A percentile compares a stretch with the other conserved stretches of the same genome.
Conservation (phyloP, 2,329 filamentous ascomycete genomes). For the Colletotrichum echinochloae region DNA sequence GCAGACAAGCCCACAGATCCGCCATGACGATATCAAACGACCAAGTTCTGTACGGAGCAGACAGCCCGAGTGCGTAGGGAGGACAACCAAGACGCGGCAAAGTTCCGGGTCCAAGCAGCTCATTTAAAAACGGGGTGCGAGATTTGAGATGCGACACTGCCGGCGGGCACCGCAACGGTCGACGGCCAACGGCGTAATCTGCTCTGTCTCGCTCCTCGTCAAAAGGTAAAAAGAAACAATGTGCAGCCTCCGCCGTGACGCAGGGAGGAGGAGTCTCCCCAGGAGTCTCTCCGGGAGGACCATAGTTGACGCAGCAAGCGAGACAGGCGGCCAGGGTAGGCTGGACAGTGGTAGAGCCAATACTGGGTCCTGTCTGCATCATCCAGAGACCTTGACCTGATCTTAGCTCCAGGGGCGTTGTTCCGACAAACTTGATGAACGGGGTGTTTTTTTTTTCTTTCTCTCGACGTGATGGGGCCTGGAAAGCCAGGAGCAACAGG, state of each 20-base stretch:
- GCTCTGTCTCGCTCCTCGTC: constrained; percentile 11
- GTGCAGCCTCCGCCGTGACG: constrained; percentile 22
- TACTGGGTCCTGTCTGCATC: constrained; percentile 20
- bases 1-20: constrained; percentile 20
- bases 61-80: constrained; percentile 31
- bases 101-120: neutral
- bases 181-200: constrained; percentile 1
- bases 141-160: constrained; percentile 23
- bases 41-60: neutral
- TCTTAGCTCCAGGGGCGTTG: constrained; percentile 20
- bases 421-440: constrained; percentile 28
- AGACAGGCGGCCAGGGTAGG: constrained; percentile 25
- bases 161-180: constrained; percentile 27
- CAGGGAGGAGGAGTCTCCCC: constrained; percentile 33
- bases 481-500: neutral
- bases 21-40: constrained; percentile 16
- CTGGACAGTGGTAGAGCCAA: constrained; percentile 24
- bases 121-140: neutral
- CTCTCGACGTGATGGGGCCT: constrained; percentile 27
- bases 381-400: constrained; percentile 25
- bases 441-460: no score
- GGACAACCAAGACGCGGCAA: constrained; percentile 16
- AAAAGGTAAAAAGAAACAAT: constrained; percentile 15
- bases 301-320: constrained; percentile 15
- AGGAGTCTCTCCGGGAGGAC: constrained; percentile 4